Evolutionary conservation across 805 yeast species (phyloP), one percentile per base, ranked within the genome.

Genomic region (Ogataea glucozyma): DNA sequence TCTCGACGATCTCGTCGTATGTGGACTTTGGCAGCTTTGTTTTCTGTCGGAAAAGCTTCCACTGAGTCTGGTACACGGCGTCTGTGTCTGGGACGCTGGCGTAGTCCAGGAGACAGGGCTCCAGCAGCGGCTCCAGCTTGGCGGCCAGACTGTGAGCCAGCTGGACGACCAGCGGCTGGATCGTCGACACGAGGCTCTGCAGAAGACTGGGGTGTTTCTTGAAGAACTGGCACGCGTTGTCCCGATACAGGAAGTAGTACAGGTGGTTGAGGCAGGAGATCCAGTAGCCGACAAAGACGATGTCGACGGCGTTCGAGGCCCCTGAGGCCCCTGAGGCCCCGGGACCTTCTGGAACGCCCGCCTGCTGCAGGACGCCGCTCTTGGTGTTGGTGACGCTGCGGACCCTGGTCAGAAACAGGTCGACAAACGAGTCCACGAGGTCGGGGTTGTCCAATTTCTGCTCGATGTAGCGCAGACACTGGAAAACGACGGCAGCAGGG

Each of bases 271-370:
- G 60, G 19, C 85, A 83, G 4, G 96, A 81, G 26, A 93, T 75
- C 98, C 98, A 93, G 61, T 88, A 91, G 38, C 95, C 83, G 48
- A 83, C 73, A 30, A 74, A 58, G 13, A 85, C 85, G 42, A 85
- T 81, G 57, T 85, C 91, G 23, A 84, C 43, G 73, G 68, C 29
- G 22, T 16, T 11, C 12, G 26, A 16, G 4, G n/a, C n/a, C n/a
- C n/a, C n/a, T n/a, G n/a, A n/a, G n/a, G n/a, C n/a, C n/a, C n/a
- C n/a, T n/a, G n/a, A n/a, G n/a, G n/a, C n/a, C n/a, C n/a, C n/a
- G n/a, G n/a, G n/a, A n/a, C 26, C 17, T 11, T 42, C 43, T 4
- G 52, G 41, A 20, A 41, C 44, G 8, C 49, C 29, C 13, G 22
- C 40, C 30, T 49, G 42, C 36, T 58, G 60, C 47, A 74, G 72